A percentile compares a stretch with the other conserved stretches of the same genome.
These are phyloP conservation scores for Avena eriantha DNA, from an alignment of 176 grass and related monocot genomes.

Conservation along the genomic window DNA sequence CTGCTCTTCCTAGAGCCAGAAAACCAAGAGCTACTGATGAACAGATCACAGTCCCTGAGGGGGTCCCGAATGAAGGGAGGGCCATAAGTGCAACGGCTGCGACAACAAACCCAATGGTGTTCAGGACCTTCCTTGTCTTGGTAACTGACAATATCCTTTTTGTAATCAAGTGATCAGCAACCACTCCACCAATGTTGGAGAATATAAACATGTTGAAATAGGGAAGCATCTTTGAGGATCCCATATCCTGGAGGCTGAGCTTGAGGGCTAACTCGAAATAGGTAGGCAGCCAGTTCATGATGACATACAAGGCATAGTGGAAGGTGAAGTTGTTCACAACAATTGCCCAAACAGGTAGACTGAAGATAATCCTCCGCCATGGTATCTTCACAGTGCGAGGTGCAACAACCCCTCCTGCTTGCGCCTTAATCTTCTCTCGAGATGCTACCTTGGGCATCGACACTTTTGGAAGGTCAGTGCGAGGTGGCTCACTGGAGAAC, in stretches of 20 bases:
- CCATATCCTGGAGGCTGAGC: constrained; percentile 28
- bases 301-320: constrained; percentile 34
- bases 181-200: constrained; percentile 33
- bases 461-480: constrained; percentile 20
- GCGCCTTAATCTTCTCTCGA: constrained; percentile 19
- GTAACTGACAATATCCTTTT: constrained; percentile 25
- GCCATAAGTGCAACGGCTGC: constrained; percentile 23
- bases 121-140: constrained; percentile 12
- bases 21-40: constrained; percentile 18
- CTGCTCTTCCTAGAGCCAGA: constrained; percentile 29
- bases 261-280: constrained; percentile 18
- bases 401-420: constrained; percentile 9
- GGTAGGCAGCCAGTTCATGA: constrained; percentile 30
- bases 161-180: constrained; percentile 20
- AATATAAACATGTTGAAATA: constrained; percentile 32
- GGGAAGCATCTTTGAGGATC: constrained; percentile 31
- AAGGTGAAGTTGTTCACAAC: constrained; percentile 26
- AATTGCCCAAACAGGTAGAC: constrained; percentile 33
- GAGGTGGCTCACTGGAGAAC: constrained; percentile 27
- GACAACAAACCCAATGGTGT: constrained; percentile 24
- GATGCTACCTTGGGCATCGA: constrained; percentile 17
- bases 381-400: constrained; percentile 24
- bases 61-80: constrained; percentile 18
- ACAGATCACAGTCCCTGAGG: constrained; percentile 25
- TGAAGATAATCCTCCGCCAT: constrained; percentile 17